phyloP scores from a whole-genome alignment of 73 alveolate genomes.

The Paramecium sonneborni region DNA sequence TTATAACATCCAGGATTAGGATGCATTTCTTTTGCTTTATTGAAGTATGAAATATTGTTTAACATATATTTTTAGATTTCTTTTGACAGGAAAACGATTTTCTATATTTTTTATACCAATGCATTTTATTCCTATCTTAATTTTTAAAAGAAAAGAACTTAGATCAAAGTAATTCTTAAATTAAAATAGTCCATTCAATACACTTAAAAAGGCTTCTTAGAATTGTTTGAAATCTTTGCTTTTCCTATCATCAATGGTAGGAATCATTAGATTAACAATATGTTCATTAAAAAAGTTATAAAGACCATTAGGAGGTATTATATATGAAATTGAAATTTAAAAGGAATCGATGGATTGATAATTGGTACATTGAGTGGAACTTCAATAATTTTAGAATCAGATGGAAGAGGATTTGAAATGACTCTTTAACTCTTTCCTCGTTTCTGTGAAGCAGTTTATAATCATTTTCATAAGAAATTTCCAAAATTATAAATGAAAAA shows the following conservation, averaged over 20 bases:
- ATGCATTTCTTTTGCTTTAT: not conserved
- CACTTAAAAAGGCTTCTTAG: not conserved
- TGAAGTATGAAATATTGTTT: not conserved
- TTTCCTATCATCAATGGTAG: not conserved
- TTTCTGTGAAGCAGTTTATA: not conserved
- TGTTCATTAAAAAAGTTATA: not conserved
- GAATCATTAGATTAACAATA: not conserved
- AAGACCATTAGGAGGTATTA: not conserved
- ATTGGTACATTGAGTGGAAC: not conserved
- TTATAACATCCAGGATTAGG: not conserved
- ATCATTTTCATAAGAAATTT: not conserved
- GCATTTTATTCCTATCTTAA: not conserved
- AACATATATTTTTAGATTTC: not conserved
- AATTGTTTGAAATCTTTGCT: not conserved
- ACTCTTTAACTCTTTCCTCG: not conserved
- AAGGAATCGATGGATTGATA: not conserved
- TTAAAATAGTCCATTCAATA: no score
- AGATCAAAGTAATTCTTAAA: not conserved
- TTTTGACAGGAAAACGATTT: not conserved
- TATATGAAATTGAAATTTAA: no score
- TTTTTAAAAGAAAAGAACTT: not conserved
- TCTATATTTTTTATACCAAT: not conserved
- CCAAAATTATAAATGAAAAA: not conserved
- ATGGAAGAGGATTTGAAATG: slow-evolving; percentile 13
- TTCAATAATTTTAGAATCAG: not conserved